These are phyloP conservation scores for Aspergillus glaucus DNA, from an alignment of 2,329 filamentous ascomycete genomes.

Conservation along the genomic window DNA sequence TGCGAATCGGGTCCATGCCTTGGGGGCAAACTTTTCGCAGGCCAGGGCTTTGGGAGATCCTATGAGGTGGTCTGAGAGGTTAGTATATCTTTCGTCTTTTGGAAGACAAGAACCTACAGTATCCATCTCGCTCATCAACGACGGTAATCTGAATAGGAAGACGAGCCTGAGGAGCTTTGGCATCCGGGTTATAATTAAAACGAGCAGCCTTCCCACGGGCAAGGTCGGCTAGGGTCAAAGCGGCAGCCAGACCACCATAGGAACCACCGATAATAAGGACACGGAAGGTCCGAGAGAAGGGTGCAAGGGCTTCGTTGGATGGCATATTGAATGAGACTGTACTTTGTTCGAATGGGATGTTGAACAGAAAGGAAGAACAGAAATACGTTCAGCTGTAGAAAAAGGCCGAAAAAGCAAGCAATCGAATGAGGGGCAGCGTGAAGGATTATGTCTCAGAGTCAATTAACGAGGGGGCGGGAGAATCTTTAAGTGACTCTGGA, in stretches of 20 bases:
- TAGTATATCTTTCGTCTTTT: neutral
- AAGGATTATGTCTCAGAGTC: neutral
- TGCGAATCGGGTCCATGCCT: constrained; percentile 64
- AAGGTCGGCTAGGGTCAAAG: constrained; percentile 62
- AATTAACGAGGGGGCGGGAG: too few species aligned
- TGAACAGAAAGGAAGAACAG: neutral
- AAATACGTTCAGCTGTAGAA: neutral
- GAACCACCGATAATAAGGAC: constrained; percentile 65
- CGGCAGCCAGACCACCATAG: constrained; percentile 63
- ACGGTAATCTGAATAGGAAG: constrained; percentile 64
- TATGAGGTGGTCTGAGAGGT: constrained; percentile 61
- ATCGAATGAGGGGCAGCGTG: neutral
- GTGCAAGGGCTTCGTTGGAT: constrained; percentile 19
- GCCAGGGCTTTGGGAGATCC: constrained; percentile 67
- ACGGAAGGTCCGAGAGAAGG: constrained; percentile 32
- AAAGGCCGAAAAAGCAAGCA: neutral
- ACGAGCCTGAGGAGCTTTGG: constrained; percentile 27
- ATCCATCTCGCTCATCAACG: constrained; percentile 76
- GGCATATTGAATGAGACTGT: constrained; percentile 14
- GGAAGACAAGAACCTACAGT: constrained; percentile 48
- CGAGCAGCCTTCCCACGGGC: constrained; percentile 52
- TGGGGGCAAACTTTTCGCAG: constrained; percentile 55
- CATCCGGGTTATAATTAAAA: constrained; percentile 23
- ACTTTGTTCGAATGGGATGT: neutral
- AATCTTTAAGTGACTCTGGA: too few species aligned